phyloP scores from a whole-genome alignment of 2,329 filamentous ascomycete genomes.

The Xylariaceae sp. region DNA sequence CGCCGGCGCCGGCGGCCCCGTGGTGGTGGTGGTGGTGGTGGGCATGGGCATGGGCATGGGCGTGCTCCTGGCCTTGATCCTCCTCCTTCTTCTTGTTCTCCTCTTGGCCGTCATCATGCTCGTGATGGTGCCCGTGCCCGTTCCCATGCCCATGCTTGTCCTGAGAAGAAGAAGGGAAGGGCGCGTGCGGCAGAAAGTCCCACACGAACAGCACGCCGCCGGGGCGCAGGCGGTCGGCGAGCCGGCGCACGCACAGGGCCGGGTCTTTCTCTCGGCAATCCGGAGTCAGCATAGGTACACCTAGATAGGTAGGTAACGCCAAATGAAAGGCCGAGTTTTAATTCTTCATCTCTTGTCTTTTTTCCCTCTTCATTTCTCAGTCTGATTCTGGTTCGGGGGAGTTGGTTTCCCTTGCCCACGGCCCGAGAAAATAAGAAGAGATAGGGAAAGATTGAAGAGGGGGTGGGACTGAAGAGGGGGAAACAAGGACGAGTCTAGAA shows the following conservation, averaged over 20 bases:
- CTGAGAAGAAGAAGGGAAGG: too few species aligned
- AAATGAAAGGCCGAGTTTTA: too few species aligned
- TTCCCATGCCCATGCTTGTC: slow-evolving; percentile 5
- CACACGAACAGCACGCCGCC: slow-evolving; percentile 62
- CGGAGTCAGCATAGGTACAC: too few species aligned
- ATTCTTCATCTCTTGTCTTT: too few species aligned
- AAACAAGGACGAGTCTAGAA: neutral
- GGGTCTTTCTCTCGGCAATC: slow-evolving; percentile 46
- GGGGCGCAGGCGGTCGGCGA: slow-evolving; percentile 54
- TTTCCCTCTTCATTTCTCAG: too few species aligned
- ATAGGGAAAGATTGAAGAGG: neutral
- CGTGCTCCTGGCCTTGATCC: too few species aligned
- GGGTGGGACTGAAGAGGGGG: neutral
- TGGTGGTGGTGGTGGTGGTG: slow-evolving; percentile 8
- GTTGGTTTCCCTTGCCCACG: too few species aligned
- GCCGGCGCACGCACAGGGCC: slow-evolving; percentile 45
- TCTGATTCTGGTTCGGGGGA: too few species aligned
- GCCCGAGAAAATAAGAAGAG: too few species aligned
- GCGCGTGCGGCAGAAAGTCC: slow-evolving; percentile 55
- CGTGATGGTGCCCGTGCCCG: slow-evolving; percentile 27
- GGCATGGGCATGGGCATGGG: too few species aligned
- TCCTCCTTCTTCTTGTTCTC: too few species aligned
- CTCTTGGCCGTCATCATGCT: slow-evolving; percentile 6
- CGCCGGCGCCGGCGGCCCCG: neutral
- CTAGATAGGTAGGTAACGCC: too few species aligned